Conservation (phyloP, 495 filamentous ascomycete species). For the Lophiostoma macrostomum region DNA sequence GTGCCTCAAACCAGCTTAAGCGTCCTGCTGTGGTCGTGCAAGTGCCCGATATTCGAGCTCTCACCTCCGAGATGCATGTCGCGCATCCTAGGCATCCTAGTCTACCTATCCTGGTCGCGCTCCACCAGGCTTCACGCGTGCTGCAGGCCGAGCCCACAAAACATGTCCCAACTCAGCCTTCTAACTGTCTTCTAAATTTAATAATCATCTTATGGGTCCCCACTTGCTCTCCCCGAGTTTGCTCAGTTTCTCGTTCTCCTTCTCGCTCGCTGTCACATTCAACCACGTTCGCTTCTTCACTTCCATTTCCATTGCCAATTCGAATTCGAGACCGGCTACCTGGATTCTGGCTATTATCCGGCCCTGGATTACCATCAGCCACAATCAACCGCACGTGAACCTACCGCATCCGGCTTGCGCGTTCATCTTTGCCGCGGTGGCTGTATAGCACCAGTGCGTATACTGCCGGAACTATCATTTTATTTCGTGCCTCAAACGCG, state of each 20-base stretch:
- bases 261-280: constrained; percentile 11
- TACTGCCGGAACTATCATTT: constrained; percentile 18
- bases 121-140: constrained; percentile 30
- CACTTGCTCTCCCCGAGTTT: constrained; percentile 11
- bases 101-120: constrained; percentile 18
- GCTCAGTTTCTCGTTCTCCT: constrained; percentile 15
- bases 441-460: constrained; percentile 11
- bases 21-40: constrained; percentile 17
- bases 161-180: constrained; percentile 21
- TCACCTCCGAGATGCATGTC: constrained; percentile 26
- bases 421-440: constrained; percentile 9
- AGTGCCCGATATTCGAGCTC: constrained; percentile 12
- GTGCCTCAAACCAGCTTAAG: constrained; percentile 8
- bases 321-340: constrained; percentile 13
- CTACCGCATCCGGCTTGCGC: constrained; percentile 16
- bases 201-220: constrained; percentile 19
- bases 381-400: constrained; percentile 19
- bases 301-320: not conserved
- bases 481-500: constrained; percentile 27
- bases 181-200: constrained; percentile 29
- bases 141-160: constrained; percentile 30
- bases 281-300: constrained; percentile 10
- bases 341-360: constrained; percentile 12
- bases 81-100: constrained; percentile 9
- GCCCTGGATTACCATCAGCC: constrained; percentile 18